Evolutionary conservation across 208 protist genomes (phyloP).

Genomic region (Phytomonas francai): DNA sequence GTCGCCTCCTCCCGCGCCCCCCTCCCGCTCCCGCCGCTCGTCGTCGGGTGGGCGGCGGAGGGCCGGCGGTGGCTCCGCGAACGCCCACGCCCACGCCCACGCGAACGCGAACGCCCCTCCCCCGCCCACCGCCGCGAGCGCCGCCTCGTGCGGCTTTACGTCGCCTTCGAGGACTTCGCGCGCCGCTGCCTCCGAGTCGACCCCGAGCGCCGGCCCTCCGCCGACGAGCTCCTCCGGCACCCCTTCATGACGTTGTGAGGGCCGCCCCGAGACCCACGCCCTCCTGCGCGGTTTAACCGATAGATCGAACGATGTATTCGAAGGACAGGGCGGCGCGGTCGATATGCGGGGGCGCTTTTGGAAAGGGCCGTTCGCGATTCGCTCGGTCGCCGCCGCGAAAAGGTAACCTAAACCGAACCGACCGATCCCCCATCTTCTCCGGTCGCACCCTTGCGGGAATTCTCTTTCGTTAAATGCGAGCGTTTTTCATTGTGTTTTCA

Average conservation of each 20-base stretch:
- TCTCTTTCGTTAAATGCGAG: too few species aligned
- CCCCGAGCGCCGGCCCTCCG: slow-evolving; percentile 52
- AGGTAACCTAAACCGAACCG: too few species aligned
- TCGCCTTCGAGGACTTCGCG: slow-evolving; percentile 50
- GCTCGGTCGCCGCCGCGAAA: too few species aligned
- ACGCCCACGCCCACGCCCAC: neutral
- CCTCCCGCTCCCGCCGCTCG: slow-evolving; percentile 55
- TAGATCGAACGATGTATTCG: too few species aligned
- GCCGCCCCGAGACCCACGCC: too few species aligned
- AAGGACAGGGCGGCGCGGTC: too few species aligned
- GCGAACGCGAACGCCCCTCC: neutral
- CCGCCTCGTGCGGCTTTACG: slow-evolving; percentile 25
- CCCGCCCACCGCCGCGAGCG: too few species aligned
- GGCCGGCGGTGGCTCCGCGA: slow-evolving; percentile 24
- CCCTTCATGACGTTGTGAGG: slow-evolving; percentile 43
- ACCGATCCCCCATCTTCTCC: too few species aligned
- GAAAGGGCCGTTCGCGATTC: too few species aligned
- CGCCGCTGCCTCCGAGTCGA: slow-evolving; percentile 36
- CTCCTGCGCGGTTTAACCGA: too few species aligned
- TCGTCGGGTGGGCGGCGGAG: slow-evolving; percentile 32
- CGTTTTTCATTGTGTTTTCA: slow-evolving; percentile 8
- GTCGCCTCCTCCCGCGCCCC: slow-evolving; percentile 50
- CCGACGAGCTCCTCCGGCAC: slow-evolving; percentile 54
- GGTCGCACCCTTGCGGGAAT: too few species aligned
- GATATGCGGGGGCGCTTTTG: too few species aligned